Evolutionary conservation across 495 filamentous ascomycete species (phyloP), one percentile per base, ranked within the genome.

Genomic region (Physcia stellaris): DNA sequence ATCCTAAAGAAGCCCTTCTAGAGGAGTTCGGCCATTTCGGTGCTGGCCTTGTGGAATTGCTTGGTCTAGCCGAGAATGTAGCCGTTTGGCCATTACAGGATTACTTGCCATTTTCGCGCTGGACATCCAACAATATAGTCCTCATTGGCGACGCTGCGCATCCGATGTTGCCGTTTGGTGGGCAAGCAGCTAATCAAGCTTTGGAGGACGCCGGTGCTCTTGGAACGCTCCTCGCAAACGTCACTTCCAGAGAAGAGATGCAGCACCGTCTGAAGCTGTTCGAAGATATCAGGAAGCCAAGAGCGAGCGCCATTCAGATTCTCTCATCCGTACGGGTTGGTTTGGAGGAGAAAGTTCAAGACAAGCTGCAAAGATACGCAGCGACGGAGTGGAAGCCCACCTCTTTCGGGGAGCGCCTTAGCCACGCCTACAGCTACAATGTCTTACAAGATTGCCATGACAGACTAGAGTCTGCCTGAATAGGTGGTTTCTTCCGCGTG

Each of bases 131-230:
- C 2, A 62, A 54, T 13, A 37, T 67, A 19, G 45, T 63, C 6
- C 50, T 69, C 3, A 53, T 66, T 9, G 66, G 68, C 12, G 66
- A 71, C 36, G 67, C 67, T 1, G 67, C 62, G 9, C 69, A 70
- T 51, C 59, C 66, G 56, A 68, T 67, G 70, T 53, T 71, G 1
- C 67, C 62, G 1, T 51, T 54, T 31, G 45, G 53, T 19, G 55
- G 59, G 11, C 61, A 66, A 52, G 61, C 61, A 2, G 42, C 55
- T 6, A 59, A 60, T 30, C 51, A 54, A 38, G 61, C 61, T 5
- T 57, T 63, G 4, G 61, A 64, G 45, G 61, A 66, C 36, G 61
- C 47, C 4, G 59, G 50, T 4, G 62, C 58, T 0, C 40, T 66
- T 6, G 43, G 57, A 60, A 32, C 40, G 17, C n/a, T n/a, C n/a